Conservation (phyloP, 148 eudicot species). For the Camellia sinensis region DNA sequence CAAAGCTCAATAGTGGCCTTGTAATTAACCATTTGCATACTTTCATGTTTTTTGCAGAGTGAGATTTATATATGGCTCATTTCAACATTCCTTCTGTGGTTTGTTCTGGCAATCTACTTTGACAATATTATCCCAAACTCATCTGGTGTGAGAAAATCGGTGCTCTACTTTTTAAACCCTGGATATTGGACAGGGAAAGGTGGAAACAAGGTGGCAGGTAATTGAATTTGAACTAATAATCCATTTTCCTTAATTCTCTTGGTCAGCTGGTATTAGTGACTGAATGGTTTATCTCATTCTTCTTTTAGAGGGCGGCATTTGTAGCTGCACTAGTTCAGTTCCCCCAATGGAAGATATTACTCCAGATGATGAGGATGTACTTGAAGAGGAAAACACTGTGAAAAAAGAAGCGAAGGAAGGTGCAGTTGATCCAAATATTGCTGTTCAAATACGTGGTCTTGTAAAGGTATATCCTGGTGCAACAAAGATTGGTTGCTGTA, state of each 20-base stretch:
- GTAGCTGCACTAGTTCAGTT: conserved; percentile 60
- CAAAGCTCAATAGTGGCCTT: neutral
- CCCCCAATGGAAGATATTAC: conserved; percentile 39
- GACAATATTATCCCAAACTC: conserved; percentile 82
- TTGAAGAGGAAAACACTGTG: conserved; percentile 72
- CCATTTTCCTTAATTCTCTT: neutral
- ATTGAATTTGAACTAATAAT: conserved; percentile 10
- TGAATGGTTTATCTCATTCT: neutral
- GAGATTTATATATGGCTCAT: conserved; percentile 60
- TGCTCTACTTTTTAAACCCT: conserved; percentile 67
- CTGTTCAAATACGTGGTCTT: conserved; percentile 90
- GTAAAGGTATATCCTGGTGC: conserved; percentile 72
- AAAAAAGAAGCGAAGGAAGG: conserved; percentile 60
- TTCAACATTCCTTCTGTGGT: conserved; percentile 53
- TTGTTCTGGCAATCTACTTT: conserved; percentile 79
- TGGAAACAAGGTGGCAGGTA: conserved; percentile 71
- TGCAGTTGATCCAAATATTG: conserved; percentile 53
- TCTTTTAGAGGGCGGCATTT: conserved; percentile 61
- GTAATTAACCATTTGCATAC: neutral
- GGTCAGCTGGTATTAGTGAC: conserved; percentile 1
- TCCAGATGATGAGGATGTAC: conserved; percentile 88
- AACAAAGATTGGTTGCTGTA: conserved; percentile 58
- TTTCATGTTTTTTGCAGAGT: conserved; percentile 43
- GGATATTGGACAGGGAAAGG: conserved; percentile 85
- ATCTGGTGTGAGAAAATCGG: conserved; percentile 77